A percentile compares a stretch with the other conserved stretches of the same genome.
phyloP scores from a whole-genome alignment of 2,329 filamentous ascomycete genomes.

The Colletotrichum sp. region DNA sequence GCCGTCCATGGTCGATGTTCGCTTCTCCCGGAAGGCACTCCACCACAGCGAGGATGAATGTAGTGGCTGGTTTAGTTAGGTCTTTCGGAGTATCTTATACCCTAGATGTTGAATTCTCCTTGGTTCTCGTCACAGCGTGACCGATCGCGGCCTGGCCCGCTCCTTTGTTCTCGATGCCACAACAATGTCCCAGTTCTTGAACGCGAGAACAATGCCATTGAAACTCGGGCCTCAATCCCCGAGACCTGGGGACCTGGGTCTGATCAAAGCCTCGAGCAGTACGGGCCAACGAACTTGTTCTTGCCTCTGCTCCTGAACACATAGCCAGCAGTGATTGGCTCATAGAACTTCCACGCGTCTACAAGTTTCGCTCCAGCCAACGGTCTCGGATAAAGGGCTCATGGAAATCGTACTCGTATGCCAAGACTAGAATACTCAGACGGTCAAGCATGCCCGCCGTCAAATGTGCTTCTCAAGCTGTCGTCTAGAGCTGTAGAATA shows the following conservation, averaged over 20 bases:
- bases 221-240: background rate
- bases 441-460: background rate
- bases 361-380: background rate
- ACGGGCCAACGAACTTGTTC: background rate
- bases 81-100: background rate
- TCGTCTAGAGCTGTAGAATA: accelerated
- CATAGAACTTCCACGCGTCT: accelerated
- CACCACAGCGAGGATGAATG: background rate
- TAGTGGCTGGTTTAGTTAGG: background rate
- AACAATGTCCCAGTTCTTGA: background rate
- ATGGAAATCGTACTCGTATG: background rate
- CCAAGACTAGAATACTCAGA: accelerated
- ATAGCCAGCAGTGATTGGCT: background rate
- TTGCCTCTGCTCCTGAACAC: background rate
- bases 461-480: background rate
- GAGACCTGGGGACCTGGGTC: background rate
- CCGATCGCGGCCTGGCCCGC: background rate
- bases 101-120: background rate
- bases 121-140: background rate
- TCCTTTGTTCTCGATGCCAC: background rate
- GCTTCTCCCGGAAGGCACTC: too few species aligned
- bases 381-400: background rate
- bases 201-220: background rate
- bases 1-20: background rate
- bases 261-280: background rate